phyloP scores from a whole-genome alignment of 768 basidiomycete genomes.

The Phylloporus scabripes region DNA sequence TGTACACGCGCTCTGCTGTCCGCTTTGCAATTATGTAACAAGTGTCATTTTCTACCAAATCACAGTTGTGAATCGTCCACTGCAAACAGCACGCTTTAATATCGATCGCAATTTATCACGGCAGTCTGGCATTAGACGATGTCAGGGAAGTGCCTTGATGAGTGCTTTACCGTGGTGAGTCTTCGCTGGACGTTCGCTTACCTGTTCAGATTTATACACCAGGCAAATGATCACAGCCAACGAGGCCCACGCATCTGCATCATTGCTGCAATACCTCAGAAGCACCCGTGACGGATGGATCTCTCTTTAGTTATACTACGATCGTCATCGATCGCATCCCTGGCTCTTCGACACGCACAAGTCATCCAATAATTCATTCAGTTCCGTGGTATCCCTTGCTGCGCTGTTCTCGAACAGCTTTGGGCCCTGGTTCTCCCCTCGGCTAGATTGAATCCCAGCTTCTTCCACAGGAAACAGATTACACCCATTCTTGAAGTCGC shows the following conservation, averaged over 20 bases:
- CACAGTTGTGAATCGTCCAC: not conserved
- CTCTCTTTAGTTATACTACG: constrained; percentile 12
- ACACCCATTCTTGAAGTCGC: constrained; percentile 15
- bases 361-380: constrained; percentile 13
- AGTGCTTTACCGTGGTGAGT: constrained; percentile 14
- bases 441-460: constrained; percentile 19
- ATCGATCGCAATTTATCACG: constrained; percentile 18
- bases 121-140: not conserved
- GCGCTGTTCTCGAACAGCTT: constrained; percentile 15
- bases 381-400: constrained; percentile 10
- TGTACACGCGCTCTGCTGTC: constrained; percentile 16
- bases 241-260: constrained; percentile 13
- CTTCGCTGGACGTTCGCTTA: constrained; percentile 14
- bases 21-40: constrained; percentile 14
- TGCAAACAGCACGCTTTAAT: constrained; percentile 5
- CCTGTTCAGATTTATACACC: constrained; percentile 6
- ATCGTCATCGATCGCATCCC: constrained; percentile 7
- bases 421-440: constrained; percentile 20
- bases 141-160: constrained; percentile 5
- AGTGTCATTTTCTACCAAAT: not conserved
- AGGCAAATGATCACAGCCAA: constrained; percentile 19
- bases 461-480: constrained; percentile 16
- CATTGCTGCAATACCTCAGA: constrained; percentile 10
- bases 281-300: constrained; percentile 5
- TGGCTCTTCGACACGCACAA: constrained; percentile 9